Evolutionary conservation across 2,329 filamentous ascomycete species (phyloP), one percentile per base, ranked within the genome.

Genomic region (Alternaria solani): DNA sequence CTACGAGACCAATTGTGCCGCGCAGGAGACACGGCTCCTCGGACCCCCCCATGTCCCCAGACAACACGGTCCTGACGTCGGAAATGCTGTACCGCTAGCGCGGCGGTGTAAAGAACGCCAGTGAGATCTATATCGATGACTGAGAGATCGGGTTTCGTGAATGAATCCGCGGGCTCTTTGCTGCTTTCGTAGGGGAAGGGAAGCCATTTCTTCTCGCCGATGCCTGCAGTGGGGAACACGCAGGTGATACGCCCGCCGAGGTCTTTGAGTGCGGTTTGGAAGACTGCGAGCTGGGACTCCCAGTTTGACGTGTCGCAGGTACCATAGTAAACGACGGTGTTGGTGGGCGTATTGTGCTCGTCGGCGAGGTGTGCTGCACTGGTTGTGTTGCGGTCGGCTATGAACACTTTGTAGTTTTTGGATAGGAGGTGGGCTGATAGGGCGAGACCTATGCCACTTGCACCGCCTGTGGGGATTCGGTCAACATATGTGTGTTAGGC

Each of bases 341-440:
- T 30, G 9, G n/a, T 30, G 4, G 49, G 14, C 14, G 18, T 51
- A 38, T 71, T 67, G 38, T 75, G 62, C 5, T 54, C 18, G 16
- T 54, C 36, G n/a, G 71, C 73, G 6, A 75, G 60, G n/a, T 64
- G 20, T 57, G 74, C 32, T 8, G 75, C 70, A 8, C 61, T 65
- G 23, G 59, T 9, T n/a, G 73, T 56, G 59, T 79, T 71, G 32
- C 64, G 62, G 58, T 81, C 79, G 30, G 85, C 78, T 3, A 85
- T 83, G 57, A 82, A 83, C 36, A 87, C 82, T 39, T 81, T 79
- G 61, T 85, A 82, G 66, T 69, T 68, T 60, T 68, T 64, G 3
- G 52, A 54, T 12, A 73, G 65, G 32, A 79, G 74, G 57, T 72
- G 72, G 11, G 67, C 51, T 16, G 70, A 63, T 5, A 79, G 66